Base-by-base conservation (phyloP, 257 asterid genomes). In the Penstemon davidsonii region DNA sequence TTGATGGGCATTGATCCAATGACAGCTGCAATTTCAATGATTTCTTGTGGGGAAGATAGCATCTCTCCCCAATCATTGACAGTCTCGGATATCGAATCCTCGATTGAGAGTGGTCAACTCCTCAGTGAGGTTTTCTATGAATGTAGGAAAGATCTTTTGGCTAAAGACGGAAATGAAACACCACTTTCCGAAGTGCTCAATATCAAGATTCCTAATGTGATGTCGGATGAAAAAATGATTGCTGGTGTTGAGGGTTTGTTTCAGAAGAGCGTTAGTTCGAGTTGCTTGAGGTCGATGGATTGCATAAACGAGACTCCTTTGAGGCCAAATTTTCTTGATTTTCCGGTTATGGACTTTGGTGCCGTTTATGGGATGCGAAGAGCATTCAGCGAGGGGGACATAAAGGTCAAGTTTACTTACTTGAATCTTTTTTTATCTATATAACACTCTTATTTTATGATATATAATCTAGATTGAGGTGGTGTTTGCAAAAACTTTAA, bases 361-460 rank as follows among this genome's bases (percentile, higher is more conserved):
- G 77, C 86, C 53, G 91, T 72, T 60, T 79, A 85, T 73, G 90
- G 92, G 69, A 88, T 90, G 91, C 86, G 98, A 53, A 84, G 98
- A 76, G 87, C 98, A 5, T 88, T 70, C 73, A 93, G 98, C 52
- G 98, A 93, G 53, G 98, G 98, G 71, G 98, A 93, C 75, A 84
- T 93, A 62, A 83, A 93, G 98, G 98, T 92, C 71, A 56, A 66
- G 44, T 75, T 78, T 72, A 70, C 62, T 55, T 49, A 60, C 59
- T 73, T 56, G 33, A 11, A 44, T 49, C 54, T 3, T 64, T 4
- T 66, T 57, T 1, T 43, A 42, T 65, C 47, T 69, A 70, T 53
- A 60, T 68, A 13, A 7, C 51, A 37, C 46, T 12, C 38, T 42
- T 45, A 15, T 15, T 15, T 15, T 15, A 15, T 15, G 18, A 15